Evolutionary conservation across 2,329 filamentous ascomycete species (phyloP).

Genomic region (Shiraia sp.): DNA sequence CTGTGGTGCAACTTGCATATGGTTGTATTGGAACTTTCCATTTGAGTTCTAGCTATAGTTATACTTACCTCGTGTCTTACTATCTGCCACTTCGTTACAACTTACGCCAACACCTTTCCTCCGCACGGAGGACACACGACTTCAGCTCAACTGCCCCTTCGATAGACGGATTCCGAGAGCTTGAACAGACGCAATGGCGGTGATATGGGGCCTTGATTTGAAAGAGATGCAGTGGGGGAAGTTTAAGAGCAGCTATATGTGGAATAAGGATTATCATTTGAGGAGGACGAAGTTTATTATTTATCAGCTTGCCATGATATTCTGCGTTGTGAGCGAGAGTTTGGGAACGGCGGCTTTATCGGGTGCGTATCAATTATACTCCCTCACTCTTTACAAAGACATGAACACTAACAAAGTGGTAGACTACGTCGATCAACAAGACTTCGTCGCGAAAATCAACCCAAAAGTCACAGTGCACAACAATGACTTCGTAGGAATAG

Average conservation of each 20-base stretch:
- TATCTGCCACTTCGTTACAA: no score
- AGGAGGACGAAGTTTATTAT: constrained; percentile 63
- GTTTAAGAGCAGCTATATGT: constrained; percentile 63
- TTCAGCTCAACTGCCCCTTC: no score
- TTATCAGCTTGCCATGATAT: constrained; percentile 63
- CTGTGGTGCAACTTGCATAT: no score
- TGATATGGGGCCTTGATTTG: constrained; percentile 63
- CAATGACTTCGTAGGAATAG: constrained; percentile 59
- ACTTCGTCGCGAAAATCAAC: constrained; percentile 48
- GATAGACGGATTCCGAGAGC: no score
- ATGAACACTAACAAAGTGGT: constrained; percentile 1
- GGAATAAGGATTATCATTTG: constrained; percentile 58
- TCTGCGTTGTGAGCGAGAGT: constrained; percentile 60
- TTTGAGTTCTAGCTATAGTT: no score
- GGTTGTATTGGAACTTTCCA: no score
- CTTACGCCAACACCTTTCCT: no score
- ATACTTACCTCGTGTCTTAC: no score
- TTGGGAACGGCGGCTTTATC: constrained; percentile 60
- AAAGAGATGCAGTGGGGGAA: constrained; percentile 62
- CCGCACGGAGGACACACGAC: no score
- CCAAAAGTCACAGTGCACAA: constrained; percentile 54
- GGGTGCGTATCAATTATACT: no score
- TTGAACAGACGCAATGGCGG: constrained; percentile 40
- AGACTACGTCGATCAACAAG: constrained; percentile 61
- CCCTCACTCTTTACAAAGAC: neutral